These are phyloP conservation scores for Macrolepiota dolichaula DNA, from an alignment of 768 basidiomycete genomes.

Conservation along the genomic window DNA sequence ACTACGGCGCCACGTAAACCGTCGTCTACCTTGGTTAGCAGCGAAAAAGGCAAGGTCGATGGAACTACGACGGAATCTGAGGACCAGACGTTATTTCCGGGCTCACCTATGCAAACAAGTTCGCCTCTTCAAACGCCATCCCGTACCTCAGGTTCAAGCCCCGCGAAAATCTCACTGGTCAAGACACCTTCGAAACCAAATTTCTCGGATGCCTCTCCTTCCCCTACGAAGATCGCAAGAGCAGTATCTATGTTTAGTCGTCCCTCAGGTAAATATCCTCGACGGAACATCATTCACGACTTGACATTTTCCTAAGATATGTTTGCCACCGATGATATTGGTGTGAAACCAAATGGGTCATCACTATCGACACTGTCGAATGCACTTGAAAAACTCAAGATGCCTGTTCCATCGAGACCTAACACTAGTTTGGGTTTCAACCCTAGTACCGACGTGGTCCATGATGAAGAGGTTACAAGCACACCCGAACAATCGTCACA, in stretches of 20 bases:
- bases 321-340: slow-evolving; percentile 16
- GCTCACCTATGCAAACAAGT: slow-evolving; percentile 30
- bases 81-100: slow-evolving; percentile 20
- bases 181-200: slow-evolving; percentile 23
- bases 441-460: slow-evolving; percentile 26
- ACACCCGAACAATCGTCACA: slow-evolving; percentile 16
- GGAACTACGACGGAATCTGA: background rate
- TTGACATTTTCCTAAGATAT: slow-evolving; percentile 14
- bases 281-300: background rate
- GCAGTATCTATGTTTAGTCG: slow-evolving; percentile 15
- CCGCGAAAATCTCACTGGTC: slow-evolving; percentile 20
- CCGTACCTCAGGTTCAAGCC: slow-evolving; percentile 16
- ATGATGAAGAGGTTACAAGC: slow-evolving; percentile 22
- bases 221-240: slow-evolving; percentile 15
- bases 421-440: slow-evolving; percentile 72
- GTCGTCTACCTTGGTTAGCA: background rate
- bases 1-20: slow-evolving; percentile 8
- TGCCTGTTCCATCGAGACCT: slow-evolving; percentile 62
- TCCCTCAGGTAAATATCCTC: slow-evolving; percentile 10
- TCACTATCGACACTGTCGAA: slow-evolving; percentile 63
- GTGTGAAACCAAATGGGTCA: slow-evolving; percentile 27
- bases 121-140: slow-evolving; percentile 21
- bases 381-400: slow-evolving; percentile 68
- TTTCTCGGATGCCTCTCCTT: slow-evolving; percentile 17
- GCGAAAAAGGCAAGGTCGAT: slow-evolving; percentile 8